phyloP scores from a whole-genome alignment of 2,329 filamentous ascomycete species.

The Domatiomyces catenatus region DNA sequence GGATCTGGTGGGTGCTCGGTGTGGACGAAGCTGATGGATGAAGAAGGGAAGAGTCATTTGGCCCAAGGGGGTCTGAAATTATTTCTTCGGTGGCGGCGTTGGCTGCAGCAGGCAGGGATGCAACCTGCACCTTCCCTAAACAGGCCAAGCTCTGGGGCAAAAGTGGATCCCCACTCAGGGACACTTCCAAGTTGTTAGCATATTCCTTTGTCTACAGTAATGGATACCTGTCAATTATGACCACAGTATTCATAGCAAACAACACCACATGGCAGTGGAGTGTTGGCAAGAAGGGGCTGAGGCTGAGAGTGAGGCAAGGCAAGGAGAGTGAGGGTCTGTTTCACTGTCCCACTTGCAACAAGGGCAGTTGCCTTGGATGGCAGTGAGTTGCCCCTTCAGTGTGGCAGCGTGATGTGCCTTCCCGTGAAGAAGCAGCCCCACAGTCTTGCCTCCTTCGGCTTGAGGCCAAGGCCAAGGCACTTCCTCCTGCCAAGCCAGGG shows the following conservation, averaged over 20 bases:
- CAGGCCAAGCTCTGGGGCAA: neutral
- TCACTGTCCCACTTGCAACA: neutral
- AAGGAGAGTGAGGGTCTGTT: neutral
- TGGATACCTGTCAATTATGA: too few species aligned
- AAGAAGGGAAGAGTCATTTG: neutral
- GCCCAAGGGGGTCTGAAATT: neutral
- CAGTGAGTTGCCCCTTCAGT: neutral
- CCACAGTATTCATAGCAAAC: too few species aligned
- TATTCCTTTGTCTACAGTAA: too few species aligned
- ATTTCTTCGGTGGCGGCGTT: neutral
- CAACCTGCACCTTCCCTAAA: neutral
- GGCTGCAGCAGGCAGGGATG: neutral
- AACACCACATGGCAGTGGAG: too few species aligned
- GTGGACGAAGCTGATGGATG: slow-evolving; percentile 12
- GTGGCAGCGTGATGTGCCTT: neutral
- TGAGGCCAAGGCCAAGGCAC: too few species aligned
- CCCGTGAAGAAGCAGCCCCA: too few species aligned
- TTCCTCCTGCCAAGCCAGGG: neutral
- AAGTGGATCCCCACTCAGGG: neutral
- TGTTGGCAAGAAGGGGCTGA: too few species aligned
- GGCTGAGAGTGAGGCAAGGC: too few species aligned
- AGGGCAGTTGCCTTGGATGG: neutral
- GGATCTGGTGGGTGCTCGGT: slow-evolving; percentile 7
- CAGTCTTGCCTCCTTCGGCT: neutral
- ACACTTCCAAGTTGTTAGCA: neutral